Conservation (phyloP, 1,139 yeast genomes). For the Pichiaceae sp. region DNA sequence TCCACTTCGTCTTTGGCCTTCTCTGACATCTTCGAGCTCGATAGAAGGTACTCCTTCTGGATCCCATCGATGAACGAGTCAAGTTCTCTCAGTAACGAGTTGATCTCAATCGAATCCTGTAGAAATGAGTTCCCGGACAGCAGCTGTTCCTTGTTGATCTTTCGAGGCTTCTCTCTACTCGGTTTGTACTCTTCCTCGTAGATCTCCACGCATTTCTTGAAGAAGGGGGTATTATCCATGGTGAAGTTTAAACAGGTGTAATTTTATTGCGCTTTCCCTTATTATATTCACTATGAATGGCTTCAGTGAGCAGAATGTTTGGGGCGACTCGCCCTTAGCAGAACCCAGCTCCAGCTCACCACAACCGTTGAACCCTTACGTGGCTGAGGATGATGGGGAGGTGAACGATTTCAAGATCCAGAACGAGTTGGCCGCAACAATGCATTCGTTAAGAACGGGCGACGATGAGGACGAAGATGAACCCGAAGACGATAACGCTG, state of each 20-base stretch:
- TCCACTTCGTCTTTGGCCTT: conserved; percentile 17
- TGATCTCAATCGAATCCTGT: conserved; percentile 14
- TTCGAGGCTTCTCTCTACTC: not conserved
- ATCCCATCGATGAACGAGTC: conserved; percentile 15
- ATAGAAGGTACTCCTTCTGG: conserved; percentile 20
- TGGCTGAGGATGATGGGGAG: conserved; percentile 1
- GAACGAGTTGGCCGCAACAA: conserved; percentile 21
- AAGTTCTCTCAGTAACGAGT: conserved; percentile 11
- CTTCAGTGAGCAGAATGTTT: conserved; percentile 16
- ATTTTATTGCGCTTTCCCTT: not conserved
- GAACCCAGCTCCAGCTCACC: conserved; percentile 4
- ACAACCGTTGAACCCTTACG: conserved; percentile 8
- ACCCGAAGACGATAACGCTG: not conserved
- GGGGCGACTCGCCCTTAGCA: conserved; percentile 15
- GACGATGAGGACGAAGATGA: conserved; percentile 5
- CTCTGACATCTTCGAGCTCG: conserved; percentile 19
- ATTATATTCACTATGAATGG: conserved; percentile 9
- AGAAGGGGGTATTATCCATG: conserved; percentile 22
- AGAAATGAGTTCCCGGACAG: conserved; percentile 11
- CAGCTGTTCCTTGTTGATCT: conserved; percentile 1
- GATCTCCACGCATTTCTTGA: conserved; percentile 20
- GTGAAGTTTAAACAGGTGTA: conserved; percentile 5
- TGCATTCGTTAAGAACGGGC: conserved; percentile 15
- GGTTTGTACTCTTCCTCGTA: conserved; percentile 17
- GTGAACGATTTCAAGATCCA: conserved; percentile 14